These are phyloP conservation scores for Dendrostoma leiphaemia DNA, from an alignment of 2,329 filamentous ascomycete species.

Conservation along the genomic window DNA sequence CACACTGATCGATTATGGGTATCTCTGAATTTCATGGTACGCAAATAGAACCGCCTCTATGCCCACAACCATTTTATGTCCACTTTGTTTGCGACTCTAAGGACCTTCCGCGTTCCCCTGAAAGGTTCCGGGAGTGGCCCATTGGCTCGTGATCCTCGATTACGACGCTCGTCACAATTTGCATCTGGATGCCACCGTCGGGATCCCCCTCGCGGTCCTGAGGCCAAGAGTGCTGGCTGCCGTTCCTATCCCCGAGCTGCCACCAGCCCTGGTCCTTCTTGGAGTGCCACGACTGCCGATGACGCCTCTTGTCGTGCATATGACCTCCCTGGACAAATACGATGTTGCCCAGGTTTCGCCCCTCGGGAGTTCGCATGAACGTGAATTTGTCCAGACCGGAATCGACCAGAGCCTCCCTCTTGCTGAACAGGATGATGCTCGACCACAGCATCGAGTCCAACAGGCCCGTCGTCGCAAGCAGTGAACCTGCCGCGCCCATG, in stretches of 20 bases:
- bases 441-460: conserved; percentile 54
- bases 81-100: conserved; percentile 4
- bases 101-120: conserved; percentile 1
- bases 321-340: conserved; percentile 30
- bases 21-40: neutral
- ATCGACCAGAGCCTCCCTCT: conserved; percentile 38
- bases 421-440: conserved; percentile 49
- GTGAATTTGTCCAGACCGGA: conserved; percentile 51
- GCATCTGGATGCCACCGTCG: conserved; percentile 26
- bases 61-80: too few species aligned
- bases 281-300: conserved; percentile 17
- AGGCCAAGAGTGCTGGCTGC: conserved; percentile 5
- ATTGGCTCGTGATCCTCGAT: conserved; percentile 24
- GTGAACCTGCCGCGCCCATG: conserved; percentile 59
- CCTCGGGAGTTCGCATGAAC: conserved; percentile 42
- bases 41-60: too few species aligned
- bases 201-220: neutral
- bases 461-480: conserved; percentile 57
- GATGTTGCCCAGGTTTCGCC: conserved; percentile 40
- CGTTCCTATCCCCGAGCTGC: conserved; percentile 13
- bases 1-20: too few species aligned
- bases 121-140: neutral
- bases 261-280: conserved; percentile 19
- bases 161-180: conserved; percentile 30
- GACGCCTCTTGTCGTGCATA: conserved; percentile 15